Evolutionary conservation across 345 rosid species (phyloP).

Genomic region (Erodium maritimum): DNA sequence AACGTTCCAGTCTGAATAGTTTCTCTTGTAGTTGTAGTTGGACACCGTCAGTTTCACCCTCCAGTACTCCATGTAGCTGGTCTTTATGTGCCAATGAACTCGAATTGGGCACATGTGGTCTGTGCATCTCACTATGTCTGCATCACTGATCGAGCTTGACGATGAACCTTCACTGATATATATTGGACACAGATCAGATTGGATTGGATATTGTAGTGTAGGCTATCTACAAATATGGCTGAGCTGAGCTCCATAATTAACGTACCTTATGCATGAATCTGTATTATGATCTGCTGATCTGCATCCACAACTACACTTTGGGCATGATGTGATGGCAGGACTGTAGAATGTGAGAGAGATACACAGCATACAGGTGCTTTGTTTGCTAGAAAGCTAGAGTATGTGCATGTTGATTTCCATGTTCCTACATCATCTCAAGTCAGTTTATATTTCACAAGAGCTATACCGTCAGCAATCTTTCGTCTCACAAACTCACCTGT

Average conservation of each 20-base stretch:
- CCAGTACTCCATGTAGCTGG: conserved; percentile 35
- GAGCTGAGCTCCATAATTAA: too few species aligned
- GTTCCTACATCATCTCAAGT: conserved; percentile 25
- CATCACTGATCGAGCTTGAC: neutral
- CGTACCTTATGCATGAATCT: conserved; percentile 35
- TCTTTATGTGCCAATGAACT: conserved; percentile 54
- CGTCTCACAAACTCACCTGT: too few species aligned
- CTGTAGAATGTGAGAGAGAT: conserved; percentile 52
- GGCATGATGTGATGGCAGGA: conserved; percentile 38
- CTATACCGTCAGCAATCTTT: too few species aligned
- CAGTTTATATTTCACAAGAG: neutral
- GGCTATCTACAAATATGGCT: too few species aligned
- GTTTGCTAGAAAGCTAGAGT: conserved; percentile 39
- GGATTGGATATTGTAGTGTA: too few species aligned
- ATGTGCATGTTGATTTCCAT: conserved; percentile 54
- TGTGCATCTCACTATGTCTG: conserved; percentile 37
- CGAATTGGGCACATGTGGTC: conserved; percentile 47
- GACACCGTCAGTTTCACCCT: conserved; percentile 42
- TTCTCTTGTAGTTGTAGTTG: conserved; percentile 35
- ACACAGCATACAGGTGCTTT: conserved; percentile 36
- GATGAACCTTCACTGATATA: conserved; percentile 22
- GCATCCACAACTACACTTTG: conserved; percentile 54
- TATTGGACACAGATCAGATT: neutral
- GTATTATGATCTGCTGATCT: conserved; percentile 23
- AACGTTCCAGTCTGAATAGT: conserved; percentile 48